Base-by-base conservation (phyloP, 2,329 filamentous ascomycete species). In the Arthrobotrys conoides region DNA sequence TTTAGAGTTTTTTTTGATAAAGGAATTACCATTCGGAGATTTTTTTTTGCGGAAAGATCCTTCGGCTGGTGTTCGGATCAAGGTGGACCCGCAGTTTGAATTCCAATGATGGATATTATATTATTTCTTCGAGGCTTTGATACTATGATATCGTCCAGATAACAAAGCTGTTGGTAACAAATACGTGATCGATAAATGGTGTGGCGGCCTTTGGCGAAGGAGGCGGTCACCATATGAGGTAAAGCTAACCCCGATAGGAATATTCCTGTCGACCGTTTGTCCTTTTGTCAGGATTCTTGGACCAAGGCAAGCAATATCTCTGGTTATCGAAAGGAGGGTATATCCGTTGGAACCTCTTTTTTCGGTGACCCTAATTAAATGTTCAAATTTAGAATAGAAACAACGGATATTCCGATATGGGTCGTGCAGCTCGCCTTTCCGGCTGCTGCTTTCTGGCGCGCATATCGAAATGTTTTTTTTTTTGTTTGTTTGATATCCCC, bases 221-320 rank as follows among this genome's bases (percentile, higher is more conserved):
- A 24, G 57, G 70, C 61, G 51, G 51, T 51, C 51, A 53, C 61
- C 53, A 20, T 12, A 72, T 66, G 36, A 33, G 69, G 69, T 61
- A 59, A 72, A 65, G 69, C 70, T 41, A 73, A 66, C 38, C 70
- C 70, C 30, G 18, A 51, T 22, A 14, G 70, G 70, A 48, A 14
- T 14, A 51, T 66, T 67, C 48, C 20, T 51, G 3, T 55, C 36
- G 27, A 67, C 49, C 38, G 61, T 73, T 73, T 73, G 61, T 24
- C 51, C 51, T 44, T n/a, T 73, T 22, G 61, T 41, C 41, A 38
- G 63, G 61, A 41, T 66, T 18, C 36, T 41, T 16, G 51, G 61
- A 67, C 22, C 41, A 70, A 53, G 27, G 27, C 59, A 67, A 30
- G 24, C 61, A 65, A 65, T 24, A 48, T 36, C 41, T 48, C n/a